phyloP scores from a whole-genome alignment of 805 yeast species.

The Naumovozyma dairenensis region DNA sequence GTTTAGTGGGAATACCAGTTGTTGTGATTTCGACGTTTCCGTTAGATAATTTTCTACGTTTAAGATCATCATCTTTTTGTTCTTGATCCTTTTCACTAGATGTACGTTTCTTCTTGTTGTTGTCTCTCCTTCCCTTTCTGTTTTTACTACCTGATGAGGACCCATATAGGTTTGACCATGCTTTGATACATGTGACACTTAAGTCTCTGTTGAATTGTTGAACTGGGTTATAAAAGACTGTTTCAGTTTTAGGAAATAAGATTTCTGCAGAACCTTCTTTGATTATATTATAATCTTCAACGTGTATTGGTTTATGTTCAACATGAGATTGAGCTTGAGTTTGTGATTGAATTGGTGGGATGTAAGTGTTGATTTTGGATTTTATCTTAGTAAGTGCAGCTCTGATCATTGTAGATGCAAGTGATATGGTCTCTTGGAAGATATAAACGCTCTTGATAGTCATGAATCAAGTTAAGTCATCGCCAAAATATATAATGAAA shows the following conservation, averaged over 20 bases:
- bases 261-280: conserved; percentile 80
- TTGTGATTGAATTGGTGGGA: conserved; percentile 1
- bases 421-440: too few species aligned
- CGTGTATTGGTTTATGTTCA: conserved; percentile 11
- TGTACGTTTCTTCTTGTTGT: conserved; percentile 7
- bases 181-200: conserved; percentile 72
- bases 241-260: conserved; percentile 68
- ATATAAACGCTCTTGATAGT: too few species aligned
- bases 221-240: conserved; percentile 89
- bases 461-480: too few species aligned
- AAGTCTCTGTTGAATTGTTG: conserved; percentile 95
- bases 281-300: conserved; percentile 33
- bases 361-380: conserved; percentile 4
- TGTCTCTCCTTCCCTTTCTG: conserved; percentile 19
- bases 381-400: conserved; percentile 21
- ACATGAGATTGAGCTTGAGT: not conserved
- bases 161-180: conserved; percentile 65
- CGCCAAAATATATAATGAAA: too few species aligned
- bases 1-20: conserved; percentile 14
- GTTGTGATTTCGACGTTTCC: conserved; percentile 11
- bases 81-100: conserved; percentile 2
- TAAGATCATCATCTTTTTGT: conserved; percentile 2
- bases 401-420: conserved; percentile 18
- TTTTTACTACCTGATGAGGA: conserved; percentile 15
- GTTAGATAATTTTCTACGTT: conserved; percentile 25